Evolutionary conservation across 164 flowering plant genomes (phyloP).

Genomic region (Magnolia officinalis): DNA sequence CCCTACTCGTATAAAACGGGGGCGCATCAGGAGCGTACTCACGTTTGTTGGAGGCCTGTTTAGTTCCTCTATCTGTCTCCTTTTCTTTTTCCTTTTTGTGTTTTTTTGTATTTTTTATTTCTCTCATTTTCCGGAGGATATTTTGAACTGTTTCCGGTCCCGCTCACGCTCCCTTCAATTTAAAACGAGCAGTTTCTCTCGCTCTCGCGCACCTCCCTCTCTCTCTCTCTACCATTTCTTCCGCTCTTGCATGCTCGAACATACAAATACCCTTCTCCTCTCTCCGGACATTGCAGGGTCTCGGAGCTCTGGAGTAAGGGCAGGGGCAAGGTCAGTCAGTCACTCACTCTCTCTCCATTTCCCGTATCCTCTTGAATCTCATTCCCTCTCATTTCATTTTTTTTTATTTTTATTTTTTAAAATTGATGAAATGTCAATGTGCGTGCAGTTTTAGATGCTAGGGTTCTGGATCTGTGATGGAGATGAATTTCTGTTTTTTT

Average conservation of each 20-base stretch:
- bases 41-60: no score
- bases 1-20: no score
- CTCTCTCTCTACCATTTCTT: neutral
- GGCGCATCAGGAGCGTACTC: no score
- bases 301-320: constrained; percentile 24
- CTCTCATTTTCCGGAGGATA: neutral
- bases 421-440: neutral
- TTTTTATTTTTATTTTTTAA: neutral
- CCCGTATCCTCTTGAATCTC: neutral
- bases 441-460: neutral
- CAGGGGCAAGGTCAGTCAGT: constrained; percentile 12
- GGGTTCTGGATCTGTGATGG: constrained; percentile 7
- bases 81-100: no score
- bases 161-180: constrained; percentile 25
- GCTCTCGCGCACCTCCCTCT: constrained; percentile 4
- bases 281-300: constrained; percentile 17
- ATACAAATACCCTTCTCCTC: constrained; percentile 12
- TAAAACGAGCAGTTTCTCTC: constrained; percentile 3
- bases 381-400: neutral
- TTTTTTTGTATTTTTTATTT: neutral
- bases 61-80: no score
- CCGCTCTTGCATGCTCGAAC: constrained; percentile 5
- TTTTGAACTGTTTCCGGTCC: constrained; percentile 31
- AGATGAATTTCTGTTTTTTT: constrained; percentile 2
- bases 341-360: neutral